These are phyloP conservation scores for Zymoseptoria ardabiliae DNA, from an alignment of 2,329 filamentous ascomycete genomes.

Conservation along the genomic window DNA sequence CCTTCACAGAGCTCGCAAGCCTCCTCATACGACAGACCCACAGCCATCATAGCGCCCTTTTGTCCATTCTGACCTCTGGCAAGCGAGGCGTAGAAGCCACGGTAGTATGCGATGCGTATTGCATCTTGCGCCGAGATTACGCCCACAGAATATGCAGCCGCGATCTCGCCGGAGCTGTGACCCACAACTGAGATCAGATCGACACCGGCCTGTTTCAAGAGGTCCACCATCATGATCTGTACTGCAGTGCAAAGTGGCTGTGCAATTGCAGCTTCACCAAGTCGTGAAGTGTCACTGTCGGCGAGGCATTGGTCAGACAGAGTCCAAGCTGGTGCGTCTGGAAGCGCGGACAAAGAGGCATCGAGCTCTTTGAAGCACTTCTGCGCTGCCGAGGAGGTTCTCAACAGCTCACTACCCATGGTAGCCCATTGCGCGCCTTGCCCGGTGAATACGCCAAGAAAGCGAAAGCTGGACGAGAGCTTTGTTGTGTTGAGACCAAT, in stretches of 20 bases:
- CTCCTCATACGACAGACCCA: constrained; percentile 15
- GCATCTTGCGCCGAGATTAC: constrained; percentile 15
- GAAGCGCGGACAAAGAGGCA: constrained; percentile 6
- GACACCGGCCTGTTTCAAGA: constrained; percentile 26
- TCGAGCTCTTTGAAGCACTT: constrained; percentile 14
- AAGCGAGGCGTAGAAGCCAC: constrained; percentile 14
- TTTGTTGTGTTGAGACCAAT: constrained; percentile 8
- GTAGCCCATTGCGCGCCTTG: constrained; percentile 31
- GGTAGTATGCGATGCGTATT: constrained; percentile 21
- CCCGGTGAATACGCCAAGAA: constrained; percentile 29
- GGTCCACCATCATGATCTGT: constrained; percentile 44
- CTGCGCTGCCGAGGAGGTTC: constrained; percentile 10
- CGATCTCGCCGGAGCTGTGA: constrained; percentile 30
- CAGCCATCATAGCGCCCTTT: constrained; percentile 32
- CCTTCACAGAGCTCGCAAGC: constrained; percentile 15
- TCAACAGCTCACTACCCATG: constrained; percentile 24
- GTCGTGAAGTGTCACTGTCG: constrained; percentile 33
- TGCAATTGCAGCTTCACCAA: constrained; percentile 31
- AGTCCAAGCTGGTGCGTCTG: constrained; percentile 21
- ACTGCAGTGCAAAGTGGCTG: constrained; percentile 51
- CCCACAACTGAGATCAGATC: constrained; percentile 23
- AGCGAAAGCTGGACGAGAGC: constrained; percentile 9
- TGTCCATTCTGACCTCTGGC: constrained; percentile 4
- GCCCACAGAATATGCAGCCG: constrained; percentile 27
- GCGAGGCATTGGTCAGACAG: constrained; percentile 35